Conservation (phyloP, 2,329 filamentous ascomycete genomes). For the Pseudogymnoascus sp. region DNA sequence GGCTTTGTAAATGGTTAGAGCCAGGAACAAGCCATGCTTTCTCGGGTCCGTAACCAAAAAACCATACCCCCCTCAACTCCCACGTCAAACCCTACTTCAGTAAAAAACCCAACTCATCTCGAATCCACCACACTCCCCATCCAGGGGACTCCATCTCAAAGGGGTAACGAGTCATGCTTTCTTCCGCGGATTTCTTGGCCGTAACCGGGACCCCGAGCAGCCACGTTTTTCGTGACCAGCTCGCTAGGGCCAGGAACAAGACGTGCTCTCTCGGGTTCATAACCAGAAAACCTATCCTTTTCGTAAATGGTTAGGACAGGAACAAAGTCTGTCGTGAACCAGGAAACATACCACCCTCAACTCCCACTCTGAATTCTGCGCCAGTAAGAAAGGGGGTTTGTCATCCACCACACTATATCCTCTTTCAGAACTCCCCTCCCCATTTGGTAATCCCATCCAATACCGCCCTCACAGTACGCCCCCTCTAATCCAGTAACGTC, state of each 20-base stretch:
- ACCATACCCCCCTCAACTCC: neutral
- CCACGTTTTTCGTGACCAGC: no score
- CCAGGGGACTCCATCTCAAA: neutral
- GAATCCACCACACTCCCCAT: no score
- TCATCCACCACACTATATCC: neutral
- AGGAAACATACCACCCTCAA: neutral
- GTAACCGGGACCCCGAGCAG: neutral
- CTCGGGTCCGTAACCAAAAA: neutral
- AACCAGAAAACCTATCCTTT: neutral
- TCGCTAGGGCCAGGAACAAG: neutral
- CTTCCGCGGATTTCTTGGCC: neutral
- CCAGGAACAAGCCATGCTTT: neutral
- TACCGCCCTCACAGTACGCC: neutral
- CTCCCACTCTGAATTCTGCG: neutral
- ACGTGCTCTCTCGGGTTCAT: neutral
- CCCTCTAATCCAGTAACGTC: neutral
- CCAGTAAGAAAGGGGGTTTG: neutral
- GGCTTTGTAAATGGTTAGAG: neutral
- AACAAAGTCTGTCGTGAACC: neutral
- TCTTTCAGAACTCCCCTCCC: neutral
- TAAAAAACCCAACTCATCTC: no score
- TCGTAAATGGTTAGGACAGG: neutral
- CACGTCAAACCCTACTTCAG: no score
- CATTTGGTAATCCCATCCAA: neutral
- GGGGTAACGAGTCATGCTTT: neutral